These are phyloP conservation scores for Ganoderma leucocontextum DNA, from an alignment of 1,284 basidiomycete genomes.

Conservation along the genomic window DNA sequence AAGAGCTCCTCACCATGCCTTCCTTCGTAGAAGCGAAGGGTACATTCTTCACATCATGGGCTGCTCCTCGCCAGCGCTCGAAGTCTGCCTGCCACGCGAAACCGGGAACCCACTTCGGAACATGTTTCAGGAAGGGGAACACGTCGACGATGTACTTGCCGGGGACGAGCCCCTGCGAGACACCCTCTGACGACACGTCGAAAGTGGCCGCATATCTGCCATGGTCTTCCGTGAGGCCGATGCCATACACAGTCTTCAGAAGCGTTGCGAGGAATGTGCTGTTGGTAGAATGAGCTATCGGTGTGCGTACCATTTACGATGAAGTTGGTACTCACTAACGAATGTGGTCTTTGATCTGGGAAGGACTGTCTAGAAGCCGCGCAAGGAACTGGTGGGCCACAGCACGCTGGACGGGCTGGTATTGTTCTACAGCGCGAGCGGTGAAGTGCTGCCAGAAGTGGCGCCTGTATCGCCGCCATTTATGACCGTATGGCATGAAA, in stretches of 20 bases:
- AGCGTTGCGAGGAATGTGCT: conserved; percentile 13
- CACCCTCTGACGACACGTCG: neutral
- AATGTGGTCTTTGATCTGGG: neutral
- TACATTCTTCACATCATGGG: conserved; percentile 13
- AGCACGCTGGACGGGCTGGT: conserved; percentile 1
- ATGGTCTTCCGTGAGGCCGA: conserved; percentile 16
- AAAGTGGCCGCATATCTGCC: conserved; percentile 8
- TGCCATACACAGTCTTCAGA: conserved; percentile 15
- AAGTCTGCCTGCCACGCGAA: conserved; percentile 2
- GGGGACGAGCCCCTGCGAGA: conserved; percentile 10
- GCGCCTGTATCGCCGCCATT: conserved; percentile 32
- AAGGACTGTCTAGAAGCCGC: conserved; percentile 1
- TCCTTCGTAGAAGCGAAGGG: conserved; percentile 15
- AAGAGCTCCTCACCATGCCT: conserved; percentile 10
- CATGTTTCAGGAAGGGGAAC: conserved; percentile 32
- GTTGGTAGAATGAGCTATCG: neutral
- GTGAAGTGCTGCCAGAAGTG: conserved; percentile 26
- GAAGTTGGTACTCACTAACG: neutral
- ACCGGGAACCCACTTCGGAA: conserved; percentile 32
- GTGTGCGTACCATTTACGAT: neutral
- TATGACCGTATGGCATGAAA: conserved; percentile 27
- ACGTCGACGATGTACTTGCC: conserved; percentile 25
- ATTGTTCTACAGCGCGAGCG: neutral
- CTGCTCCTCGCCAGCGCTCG: conserved; percentile 10
- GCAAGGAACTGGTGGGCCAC: neutral